A percentile compares a stretch with the other conserved stretches of the same genome.
Conservation (phyloP, 2,329 filamentous ascomycete species). For the Gremmenia infestans region DNA sequence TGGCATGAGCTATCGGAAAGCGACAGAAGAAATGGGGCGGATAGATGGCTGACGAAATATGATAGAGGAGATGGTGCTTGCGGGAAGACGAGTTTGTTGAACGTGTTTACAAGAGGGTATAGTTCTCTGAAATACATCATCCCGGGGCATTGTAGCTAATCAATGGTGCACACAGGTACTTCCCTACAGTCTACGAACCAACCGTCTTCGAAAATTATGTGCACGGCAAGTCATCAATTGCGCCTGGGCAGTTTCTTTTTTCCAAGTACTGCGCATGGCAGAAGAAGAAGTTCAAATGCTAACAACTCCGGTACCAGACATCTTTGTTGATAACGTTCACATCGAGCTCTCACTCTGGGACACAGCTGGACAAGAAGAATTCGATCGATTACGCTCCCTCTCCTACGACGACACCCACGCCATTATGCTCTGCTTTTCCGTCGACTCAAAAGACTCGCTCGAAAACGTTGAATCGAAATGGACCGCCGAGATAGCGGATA, state of each 20-base stretch:
- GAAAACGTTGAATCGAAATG: conserved; percentile 99
- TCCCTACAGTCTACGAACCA: conserved; percentile 96
- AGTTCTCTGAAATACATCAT: neutral
- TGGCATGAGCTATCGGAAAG: conserved; percentile 1
- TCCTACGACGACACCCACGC: conserved; percentile 97
- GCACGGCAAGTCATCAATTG: conserved; percentile 60
- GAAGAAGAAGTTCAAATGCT: neutral
- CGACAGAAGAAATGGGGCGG: neutral
- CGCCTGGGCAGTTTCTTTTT: neutral
- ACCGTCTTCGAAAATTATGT: conserved; percentile 99
- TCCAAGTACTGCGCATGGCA: neutral
- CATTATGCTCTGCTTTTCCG: conserved; percentile 98
- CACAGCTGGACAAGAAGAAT: conserved; percentile 97
- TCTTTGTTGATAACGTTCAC: conserved; percentile 95
- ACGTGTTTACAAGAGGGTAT: conserved; percentile 97
- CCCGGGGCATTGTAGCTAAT: neutral
- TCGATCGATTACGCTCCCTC: conserved; percentile 88
- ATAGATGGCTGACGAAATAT: conserved; percentile 17
- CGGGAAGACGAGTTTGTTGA: conserved; percentile 93
- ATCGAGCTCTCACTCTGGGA: conserved; percentile 98
- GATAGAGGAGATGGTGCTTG: conserved; percentile 88
- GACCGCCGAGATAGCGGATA: conserved; percentile 96
- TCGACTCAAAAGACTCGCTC: conserved; percentile 92
- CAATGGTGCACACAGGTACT: conserved; percentile 58
- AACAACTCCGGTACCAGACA: conserved; percentile 54